These are phyloP conservation scores for sorghum (Sorghum bicolor) DNA, from an alignment of 176 grass and related monocot genomes.

Conservation along the genomic window DNA sequence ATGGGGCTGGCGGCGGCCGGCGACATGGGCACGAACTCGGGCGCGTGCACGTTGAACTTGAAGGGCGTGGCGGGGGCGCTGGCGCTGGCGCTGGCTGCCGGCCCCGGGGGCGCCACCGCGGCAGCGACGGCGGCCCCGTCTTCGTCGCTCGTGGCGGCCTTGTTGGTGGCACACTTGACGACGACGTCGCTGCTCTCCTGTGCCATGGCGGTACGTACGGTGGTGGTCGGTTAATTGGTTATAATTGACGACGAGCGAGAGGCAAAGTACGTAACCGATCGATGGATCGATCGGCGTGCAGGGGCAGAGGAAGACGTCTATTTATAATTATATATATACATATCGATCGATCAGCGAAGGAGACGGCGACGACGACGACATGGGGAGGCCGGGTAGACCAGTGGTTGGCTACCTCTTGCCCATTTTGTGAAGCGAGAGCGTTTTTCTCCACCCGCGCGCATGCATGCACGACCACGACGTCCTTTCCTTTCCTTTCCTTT, in stretches of 20 bases:
- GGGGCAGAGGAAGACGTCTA: not conserved
- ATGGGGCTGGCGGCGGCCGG: conserved; percentile 19
- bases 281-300: not conserved
- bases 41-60: conserved; percentile 68
- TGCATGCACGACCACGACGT: not conserved
- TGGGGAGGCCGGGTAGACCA: not conserved
- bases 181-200: conserved; percentile 27
- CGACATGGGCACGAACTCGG: conserved; percentile 73
- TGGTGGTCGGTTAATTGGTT: not conserved
- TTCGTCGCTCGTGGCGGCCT: not conserved
- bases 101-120: too few species aligned
- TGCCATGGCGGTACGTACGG: conserved; percentile 20
- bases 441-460: not conserved
- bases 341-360: not conserved
- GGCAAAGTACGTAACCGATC: not conserved
- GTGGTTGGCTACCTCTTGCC: not conserved
- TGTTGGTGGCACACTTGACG: not conserved
- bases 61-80: conserved; percentile 6
- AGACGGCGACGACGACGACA: not conserved
- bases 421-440: not conserved
- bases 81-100: not conserved
- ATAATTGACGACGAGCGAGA: not conserved
- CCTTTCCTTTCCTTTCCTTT: too few species aligned
- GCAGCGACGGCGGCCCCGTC: not conserved
- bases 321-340: conserved; percentile 2